phyloP scores from a whole-genome alignment of 352 stramenopile genomes.

The Detonula confervacea region DNA sequence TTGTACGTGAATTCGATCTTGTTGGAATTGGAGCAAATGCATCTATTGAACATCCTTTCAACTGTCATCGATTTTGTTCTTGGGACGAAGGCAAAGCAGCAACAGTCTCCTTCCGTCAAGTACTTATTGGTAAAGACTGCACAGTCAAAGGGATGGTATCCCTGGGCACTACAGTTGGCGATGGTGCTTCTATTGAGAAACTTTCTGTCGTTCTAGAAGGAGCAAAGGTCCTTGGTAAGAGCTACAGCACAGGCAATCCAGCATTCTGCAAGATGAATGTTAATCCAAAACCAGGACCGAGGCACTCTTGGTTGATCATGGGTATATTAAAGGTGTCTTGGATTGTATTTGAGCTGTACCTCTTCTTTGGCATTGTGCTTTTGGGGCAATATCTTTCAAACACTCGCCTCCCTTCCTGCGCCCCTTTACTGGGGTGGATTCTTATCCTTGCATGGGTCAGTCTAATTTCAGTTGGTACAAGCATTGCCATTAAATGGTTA shows the following conservation, averaged over 20 bases:
- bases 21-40: neutral
- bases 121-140: neutral
- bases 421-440: neutral
- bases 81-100: neutral
- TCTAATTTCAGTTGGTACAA: neutral
- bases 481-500: slow-evolving; percentile 18
- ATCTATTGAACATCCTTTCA: neutral
- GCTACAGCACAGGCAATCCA: neutral
- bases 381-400: neutral
- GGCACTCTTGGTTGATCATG: too few relatives aligned
- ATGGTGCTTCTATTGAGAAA: neutral
- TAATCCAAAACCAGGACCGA: too few relatives aligned
- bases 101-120: neutral
- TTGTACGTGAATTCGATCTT: neutral
- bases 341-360: slow-evolving; percentile 17
- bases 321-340: slow-evolving; percentile 13
- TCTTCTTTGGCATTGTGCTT: slow-evolving; percentile 9
- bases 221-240: neutral
- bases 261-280: neutral
- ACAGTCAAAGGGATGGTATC: neutral
- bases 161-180: neutral
- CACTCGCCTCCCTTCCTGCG: neutral
- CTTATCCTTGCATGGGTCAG: neutral
- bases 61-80: neutral
- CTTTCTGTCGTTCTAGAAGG: neutral